Evolutionary conservation across 176 grass and related monocot species (phyloP).

Genomic region (Zea luxurians): DNA sequence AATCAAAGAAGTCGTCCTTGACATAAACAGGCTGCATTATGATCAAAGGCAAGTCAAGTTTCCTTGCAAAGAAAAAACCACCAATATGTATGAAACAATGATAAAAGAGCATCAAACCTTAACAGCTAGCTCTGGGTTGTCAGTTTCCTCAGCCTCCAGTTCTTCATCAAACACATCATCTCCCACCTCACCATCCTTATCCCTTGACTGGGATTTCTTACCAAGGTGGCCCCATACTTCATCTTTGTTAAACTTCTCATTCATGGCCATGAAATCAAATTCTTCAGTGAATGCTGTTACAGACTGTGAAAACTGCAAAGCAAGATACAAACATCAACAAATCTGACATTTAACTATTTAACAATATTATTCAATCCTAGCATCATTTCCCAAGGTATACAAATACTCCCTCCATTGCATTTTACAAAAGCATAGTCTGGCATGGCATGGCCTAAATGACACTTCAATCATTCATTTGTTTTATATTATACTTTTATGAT

Average conservation of each 20-base stretch:
- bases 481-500: not conserved
- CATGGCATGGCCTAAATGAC: not conserved
- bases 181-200: conserved; percentile 60
- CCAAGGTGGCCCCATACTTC: conserved; percentile 89
- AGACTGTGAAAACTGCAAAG: conserved; percentile 51
- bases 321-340: conserved; percentile 23
- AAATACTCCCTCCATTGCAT: not conserved
- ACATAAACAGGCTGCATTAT: conserved; percentile 66
- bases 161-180: conserved; percentile 70
- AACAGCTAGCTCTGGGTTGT: conserved; percentile 44
- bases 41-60: conserved; percentile 6
- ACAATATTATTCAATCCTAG: not conserved
- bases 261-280: conserved; percentile 93
- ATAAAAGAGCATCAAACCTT: conserved; percentile 43
- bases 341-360: not conserved
- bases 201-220: conserved; percentile 70
- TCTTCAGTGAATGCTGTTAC: conserved; percentile 77
- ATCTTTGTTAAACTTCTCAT: conserved; percentile 93
- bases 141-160: conserved; percentile 52
- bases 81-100: not conserved
- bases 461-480: not conserved
- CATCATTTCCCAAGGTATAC: not conserved
- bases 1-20: conserved; percentile 88
- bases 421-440: not conserved
- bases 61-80: conserved; percentile 17